A percentile compares a stretch with the other conserved stretches of the same genome.
These are phyloP conservation scores for Helichrysum umbraculigerum DNA, from an alignment of 129 eudicot species.

Conservation along the genomic window DNA sequence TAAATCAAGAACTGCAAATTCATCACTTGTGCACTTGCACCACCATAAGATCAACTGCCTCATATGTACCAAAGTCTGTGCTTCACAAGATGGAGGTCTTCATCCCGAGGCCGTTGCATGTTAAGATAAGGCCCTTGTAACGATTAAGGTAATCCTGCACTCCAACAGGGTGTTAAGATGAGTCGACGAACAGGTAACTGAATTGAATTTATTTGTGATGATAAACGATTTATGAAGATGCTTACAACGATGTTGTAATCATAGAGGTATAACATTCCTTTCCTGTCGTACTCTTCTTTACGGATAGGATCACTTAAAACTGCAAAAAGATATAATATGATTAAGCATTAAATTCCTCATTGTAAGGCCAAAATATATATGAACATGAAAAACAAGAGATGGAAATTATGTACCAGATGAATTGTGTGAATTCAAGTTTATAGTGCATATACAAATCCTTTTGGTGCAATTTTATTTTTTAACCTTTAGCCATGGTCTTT, in stretches of 20 bases:
- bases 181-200: not conserved
- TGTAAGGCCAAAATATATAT: not conserved
- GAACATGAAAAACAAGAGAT: not conserved
- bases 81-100: slow-evolving; percentile 68
- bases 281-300: slow-evolving; percentile 76
- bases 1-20: slow-evolving; percentile 31
- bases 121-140: slow-evolving; percentile 83
- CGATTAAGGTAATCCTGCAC: slow-evolving; percentile 87
- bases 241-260: slow-evolving; percentile 77
- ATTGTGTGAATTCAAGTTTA: not conserved
- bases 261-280: slow-evolving; percentile 58
- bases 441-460: not conserved
- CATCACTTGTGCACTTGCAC: slow-evolving; percentile 20
- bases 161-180: not conserved
- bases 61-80: slow-evolving; percentile 29
- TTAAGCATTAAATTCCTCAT: not conserved
- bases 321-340: slow-evolving; percentile 28
- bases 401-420: not conserved
- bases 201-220: not conserved
- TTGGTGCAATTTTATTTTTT: not conserved
- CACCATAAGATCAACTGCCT: slow-evolving; percentile 19
- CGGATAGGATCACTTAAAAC: slow-evolving; percentile 77
- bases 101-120: slow-evolving; percentile 94
- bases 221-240: slow-evolving; percentile 9
- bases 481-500: not conserved